Evolutionary conservation across 805 yeast genomes (phyloP), one percentile per base, ranked within the genome.

Genomic region (Wickerhamiella sergipiensis): DNA sequence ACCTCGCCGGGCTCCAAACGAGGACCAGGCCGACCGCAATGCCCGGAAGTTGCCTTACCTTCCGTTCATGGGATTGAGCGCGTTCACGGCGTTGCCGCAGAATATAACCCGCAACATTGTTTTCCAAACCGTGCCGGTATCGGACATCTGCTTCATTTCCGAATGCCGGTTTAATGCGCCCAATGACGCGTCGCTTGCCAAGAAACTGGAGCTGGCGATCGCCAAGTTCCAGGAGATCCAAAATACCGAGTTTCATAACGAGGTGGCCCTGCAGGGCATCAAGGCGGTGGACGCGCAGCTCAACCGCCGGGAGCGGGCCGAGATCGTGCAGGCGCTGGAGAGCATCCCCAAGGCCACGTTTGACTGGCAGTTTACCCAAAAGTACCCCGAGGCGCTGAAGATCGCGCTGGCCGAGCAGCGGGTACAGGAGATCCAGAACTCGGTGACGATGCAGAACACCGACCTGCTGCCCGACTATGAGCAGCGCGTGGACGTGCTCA

Each of bases 381-480:
- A 38, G 33, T 17, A 39, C 19, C 24, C 24, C 19, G 26, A 29
- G 43, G 44, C 31, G 31, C 8, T 22, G 9, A 15, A 13, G n/a
- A 22, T 36, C 17, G 43, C 31, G 18, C 3, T 5, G 5, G 29
- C 36, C 10, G 57, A 54, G 43, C 6, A 13, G 9, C 54, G 50
- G 39, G 23, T 46, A 3, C 49, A 36, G 13, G 43, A n/a, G 6
- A 29, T 55, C 38, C 43, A 40, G 13, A 72, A 75, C 46, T 68
- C 83, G 46, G 76, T 88, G 56, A 82, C 95, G 0, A 95, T 86
- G 53, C 95, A 89, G 58, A 92, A 89, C 60, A 69, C 92, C 60
- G 95, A 86, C 57, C 70, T 92, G 45, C 71, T 92, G 38, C 97
- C 98, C 0, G 96, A 92, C 63, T 92, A 92, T 62, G 94, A 87